phyloP scores from a whole-genome alignment of 2,329 filamentous ascomycete genomes.

The Tolypocladium sp. region DNA sequence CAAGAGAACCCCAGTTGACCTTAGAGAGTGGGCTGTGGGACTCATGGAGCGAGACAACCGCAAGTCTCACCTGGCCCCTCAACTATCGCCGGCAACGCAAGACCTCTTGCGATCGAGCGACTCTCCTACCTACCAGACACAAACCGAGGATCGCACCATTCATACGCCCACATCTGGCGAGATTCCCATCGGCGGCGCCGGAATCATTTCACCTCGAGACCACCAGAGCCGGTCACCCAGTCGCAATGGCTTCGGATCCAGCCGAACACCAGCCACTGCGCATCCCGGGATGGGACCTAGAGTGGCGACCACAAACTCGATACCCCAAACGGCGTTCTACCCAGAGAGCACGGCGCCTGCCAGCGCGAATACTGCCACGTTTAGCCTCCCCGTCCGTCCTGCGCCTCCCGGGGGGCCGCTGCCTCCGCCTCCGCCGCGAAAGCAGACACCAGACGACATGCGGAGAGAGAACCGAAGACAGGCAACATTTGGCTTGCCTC shows the following conservation, averaged over 20 bases:
- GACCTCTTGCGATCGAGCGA: constrained; percentile 60
- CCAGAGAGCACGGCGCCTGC: constrained; percentile 27
- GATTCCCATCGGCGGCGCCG: constrained; percentile 54
- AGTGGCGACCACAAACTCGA: constrained; percentile 41
- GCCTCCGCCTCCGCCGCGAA: constrained; percentile 51
- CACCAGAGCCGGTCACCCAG: constrained; percentile 43
- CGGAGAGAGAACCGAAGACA: constrained; percentile 44
- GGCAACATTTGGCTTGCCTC: constrained; percentile 40
- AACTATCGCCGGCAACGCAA: constrained; percentile 68
- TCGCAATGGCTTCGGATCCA: constrained; percentile 35
- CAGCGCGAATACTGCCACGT: constrained; percentile 40
- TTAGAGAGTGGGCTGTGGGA: constrained; percentile 86
- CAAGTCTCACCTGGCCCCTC: constrained; percentile 83
- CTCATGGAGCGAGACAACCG: constrained; percentile 94
- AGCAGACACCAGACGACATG: constrained; percentile 44
- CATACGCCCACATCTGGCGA: constrained; percentile 63
- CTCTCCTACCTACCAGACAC: constrained; percentile 39
- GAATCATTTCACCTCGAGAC: constrained; percentile 45
- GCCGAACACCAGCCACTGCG: constrained; percentile 28
- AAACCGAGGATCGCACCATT: constrained; percentile 34
- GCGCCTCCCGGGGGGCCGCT: constrained; percentile 50
- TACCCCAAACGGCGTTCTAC: constrained; percentile 35
- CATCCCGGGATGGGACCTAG: constrained; percentile 47
- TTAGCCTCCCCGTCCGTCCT: constrained; percentile 55
- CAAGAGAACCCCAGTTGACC: constrained; percentile 89